These are phyloP conservation scores for Fusarium oxysporum DNA, from an alignment of 2,329 filamentous ascomycete genomes.

Conservation along the genomic window DNA sequence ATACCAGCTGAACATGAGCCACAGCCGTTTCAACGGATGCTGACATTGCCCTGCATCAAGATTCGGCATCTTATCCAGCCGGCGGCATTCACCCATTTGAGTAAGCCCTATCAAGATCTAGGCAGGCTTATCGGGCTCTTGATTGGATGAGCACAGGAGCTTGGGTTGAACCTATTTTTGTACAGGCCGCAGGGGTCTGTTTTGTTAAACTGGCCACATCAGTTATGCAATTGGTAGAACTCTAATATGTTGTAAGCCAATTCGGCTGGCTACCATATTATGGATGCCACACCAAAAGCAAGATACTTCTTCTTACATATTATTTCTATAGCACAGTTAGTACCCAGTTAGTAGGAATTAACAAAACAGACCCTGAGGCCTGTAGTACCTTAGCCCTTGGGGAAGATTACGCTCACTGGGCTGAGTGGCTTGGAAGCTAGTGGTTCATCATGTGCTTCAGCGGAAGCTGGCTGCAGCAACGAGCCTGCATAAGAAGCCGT, in stretches of 20 bases:
- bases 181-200: too few species aligned
- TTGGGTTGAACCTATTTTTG: background rate
- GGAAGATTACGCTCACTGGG: background rate
- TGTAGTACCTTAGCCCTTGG: background rate
- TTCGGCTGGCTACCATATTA: too few species aligned
- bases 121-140: rapidly evolving
- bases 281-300: too few species aligned
- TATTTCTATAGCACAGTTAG: too few species aligned
- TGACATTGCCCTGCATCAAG: background rate
- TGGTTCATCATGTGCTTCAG: background rate
- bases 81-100: too few species aligned
- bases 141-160: background rate
- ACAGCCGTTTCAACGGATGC: too few species aligned
- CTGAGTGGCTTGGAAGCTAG: background rate
- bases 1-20: background rate
- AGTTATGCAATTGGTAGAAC: too few species aligned
- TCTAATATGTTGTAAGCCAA: too few species aligned
- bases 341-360: too few species aligned
- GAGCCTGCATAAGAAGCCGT: background rate
- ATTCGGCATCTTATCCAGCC: background rate
- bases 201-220: too few species aligned
- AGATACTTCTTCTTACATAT: too few species aligned
- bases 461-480: background rate
- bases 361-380: too few species aligned
- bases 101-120: background rate